phyloP scores from a whole-genome alignment of 805 yeast species.

The Zygoascus ofunaensis region DNA sequence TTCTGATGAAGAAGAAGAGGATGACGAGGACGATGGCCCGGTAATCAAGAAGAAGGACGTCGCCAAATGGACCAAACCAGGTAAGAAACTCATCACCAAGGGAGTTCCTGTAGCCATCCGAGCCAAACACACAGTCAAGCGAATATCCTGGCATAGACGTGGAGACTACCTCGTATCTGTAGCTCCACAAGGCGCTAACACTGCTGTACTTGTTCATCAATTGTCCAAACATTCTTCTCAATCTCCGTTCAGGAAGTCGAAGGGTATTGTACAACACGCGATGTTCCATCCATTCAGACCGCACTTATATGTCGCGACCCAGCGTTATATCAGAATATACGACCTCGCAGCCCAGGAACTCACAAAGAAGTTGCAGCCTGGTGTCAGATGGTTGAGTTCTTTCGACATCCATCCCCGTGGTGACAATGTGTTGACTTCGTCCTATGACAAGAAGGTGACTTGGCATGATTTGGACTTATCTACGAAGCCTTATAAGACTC shows the following conservation, averaged over 20 bases:
- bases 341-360: conserved; percentile 80
- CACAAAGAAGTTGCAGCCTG: conserved; percentile 80
- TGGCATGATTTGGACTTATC: conserved; percentile 96
- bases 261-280: conserved; percentile 93
- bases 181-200: conserved; percentile 86
- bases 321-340: conserved; percentile 82
- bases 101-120: conserved; percentile 72
- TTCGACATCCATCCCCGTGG: conserved; percentile 96
- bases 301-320: conserved; percentile 86
- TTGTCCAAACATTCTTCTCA: conserved; percentile 89
- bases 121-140: conserved; percentile 57
- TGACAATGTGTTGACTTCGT: conserved; percentile 84
- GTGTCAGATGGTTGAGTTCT: conserved; percentile 88
- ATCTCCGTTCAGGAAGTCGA: conserved; percentile 86
- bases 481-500: conserved; percentile 85
- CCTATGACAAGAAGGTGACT: conserved; percentile 87
- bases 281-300: conserved; percentile 96
- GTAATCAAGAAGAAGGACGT: conserved; percentile 30
- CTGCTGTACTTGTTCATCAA: conserved; percentile 90
- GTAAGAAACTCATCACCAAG: conserved; percentile 44
- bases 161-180: conserved; percentile 96
- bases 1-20: conserved; percentile 27
- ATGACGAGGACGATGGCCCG: conserved; percentile 28
- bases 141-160: conserved; percentile 88
- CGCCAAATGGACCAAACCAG: conserved; percentile 80